Evolutionary conservation across 2,329 filamentous ascomycete species (phyloP).

Genomic region (Drechslerella dactyloides): DNA sequence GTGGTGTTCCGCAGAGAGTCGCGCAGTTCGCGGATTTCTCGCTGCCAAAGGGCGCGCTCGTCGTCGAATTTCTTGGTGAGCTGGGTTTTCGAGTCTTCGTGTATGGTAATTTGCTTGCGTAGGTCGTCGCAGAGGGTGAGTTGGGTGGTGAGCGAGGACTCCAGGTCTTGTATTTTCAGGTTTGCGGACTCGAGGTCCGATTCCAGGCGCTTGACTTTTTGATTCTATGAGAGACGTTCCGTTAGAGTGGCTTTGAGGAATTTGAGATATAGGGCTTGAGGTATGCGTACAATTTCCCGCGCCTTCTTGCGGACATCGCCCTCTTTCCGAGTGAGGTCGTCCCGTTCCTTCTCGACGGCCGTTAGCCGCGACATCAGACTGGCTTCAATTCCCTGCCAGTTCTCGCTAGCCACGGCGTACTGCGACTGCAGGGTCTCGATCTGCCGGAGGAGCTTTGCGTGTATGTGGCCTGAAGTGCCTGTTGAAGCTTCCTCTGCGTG

Average conservation of each 20-base stretch:
- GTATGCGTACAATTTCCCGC: constrained; percentile 73
- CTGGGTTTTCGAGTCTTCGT: constrained; percentile 39
- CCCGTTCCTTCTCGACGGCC: constrained; percentile 84
- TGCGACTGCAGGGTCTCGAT: constrained; percentile 95
- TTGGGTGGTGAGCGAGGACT: constrained; percentile 69
- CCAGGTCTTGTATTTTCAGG: constrained; percentile 68
- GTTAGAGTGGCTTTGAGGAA: background rate
- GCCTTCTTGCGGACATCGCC: constrained; percentile 87
- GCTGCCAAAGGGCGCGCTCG: constrained; percentile 66
- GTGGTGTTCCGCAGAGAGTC: constrained; percentile 18
- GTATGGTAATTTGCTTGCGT: constrained; percentile 66
- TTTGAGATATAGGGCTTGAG: constrained; percentile 41
- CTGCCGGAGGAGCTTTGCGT: constrained; percentile 88
- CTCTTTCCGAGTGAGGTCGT: constrained; percentile 82
- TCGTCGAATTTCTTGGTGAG: constrained; percentile 67
- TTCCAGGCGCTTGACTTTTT: constrained; percentile 72
- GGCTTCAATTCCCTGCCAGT: constrained; percentile 95
- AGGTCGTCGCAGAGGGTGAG: constrained; percentile 68
- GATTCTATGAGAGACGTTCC: constrained; percentile 62
- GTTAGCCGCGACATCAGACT: constrained; percentile 79
- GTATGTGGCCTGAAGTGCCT: constrained; percentile 77
- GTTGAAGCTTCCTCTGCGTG: constrained; percentile 89
- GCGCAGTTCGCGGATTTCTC: constrained; percentile 39
- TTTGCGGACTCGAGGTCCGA: constrained; percentile 79
- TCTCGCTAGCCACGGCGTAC: constrained; percentile 90